Base-by-base conservation (phyloP, 2,329 filamentous ascomycete genomes). In the Cladophialophora immunda region DNA sequence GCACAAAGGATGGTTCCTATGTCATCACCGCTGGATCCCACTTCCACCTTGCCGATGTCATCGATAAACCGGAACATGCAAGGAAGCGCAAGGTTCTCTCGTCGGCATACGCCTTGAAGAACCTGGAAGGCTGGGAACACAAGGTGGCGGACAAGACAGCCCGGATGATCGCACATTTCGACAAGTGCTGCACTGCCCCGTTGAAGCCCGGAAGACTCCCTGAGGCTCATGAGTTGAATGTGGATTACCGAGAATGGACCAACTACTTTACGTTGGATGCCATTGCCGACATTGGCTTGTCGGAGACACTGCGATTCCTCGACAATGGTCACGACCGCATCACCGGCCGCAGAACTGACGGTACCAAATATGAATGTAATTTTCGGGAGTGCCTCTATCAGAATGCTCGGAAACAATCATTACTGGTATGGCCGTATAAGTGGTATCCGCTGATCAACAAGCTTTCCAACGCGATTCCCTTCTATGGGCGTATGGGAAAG, bases 121-220 rank as follows among this genome's bases (percentile, higher is more conserved):
- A 80, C 32, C 72, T 81, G 0, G 78, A 80, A 53, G 71, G 74
- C 4, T 80, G 78, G 79, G 80, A 81, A 63, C 76, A 76, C 70
- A 81, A 80, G 55, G 78, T 81, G 3, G 76, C 76, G 15, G 77
- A 79, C 64, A 79, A 76, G 62, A 75, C 72, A 19, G 68, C 70
- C 4, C 71, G 75, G 19, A 53, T 80, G 30, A 73, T 81, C 58
- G 70, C 68, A 7, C 74, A 75, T 11, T 79, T 80, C 38, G 80
- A 80, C 69, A 70, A 70, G 55, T 70, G 71, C 6, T 80, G 78
- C 58, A 77, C 75, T 6, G 57, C 57, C 13, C 64, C 67, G 22
- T 56, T 57, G 22, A 47, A 8, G 17, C 9, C 50, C 19, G 54
- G 45, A 25, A 25, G 34, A 47, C 30, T 17, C 38, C 68, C 68